Percentiles rank a stretch among this genome's conserved stretches.
These are phyloP conservation scores for Plantago major DNA, from an alignment of 257 asterid genomes.

Conservation along the genomic window DNA sequence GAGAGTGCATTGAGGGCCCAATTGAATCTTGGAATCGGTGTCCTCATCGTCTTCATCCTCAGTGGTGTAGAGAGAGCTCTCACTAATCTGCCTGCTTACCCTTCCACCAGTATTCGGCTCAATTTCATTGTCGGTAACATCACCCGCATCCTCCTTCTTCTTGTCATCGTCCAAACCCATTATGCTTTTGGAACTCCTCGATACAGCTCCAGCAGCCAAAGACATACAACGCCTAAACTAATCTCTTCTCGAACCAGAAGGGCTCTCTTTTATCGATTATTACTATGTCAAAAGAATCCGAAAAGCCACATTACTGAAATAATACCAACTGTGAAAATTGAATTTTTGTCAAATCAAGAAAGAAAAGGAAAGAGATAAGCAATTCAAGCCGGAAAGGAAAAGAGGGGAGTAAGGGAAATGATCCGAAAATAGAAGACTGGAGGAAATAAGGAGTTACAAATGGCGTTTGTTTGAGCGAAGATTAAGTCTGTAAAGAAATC, in stretches of 20 bases:
- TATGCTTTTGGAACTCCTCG: constrained; percentile 57
- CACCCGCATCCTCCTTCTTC: constrained; percentile 30
- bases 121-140: constrained; percentile 37
- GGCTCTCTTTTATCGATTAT: constrained; percentile 11
- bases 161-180: constrained; percentile 74
- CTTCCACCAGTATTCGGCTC: constrained; percentile 37
- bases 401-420: constrained; percentile 19
- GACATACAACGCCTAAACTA: constrained; percentile 37
- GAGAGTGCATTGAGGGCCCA: constrained; percentile 94
- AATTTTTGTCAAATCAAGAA: background rate
- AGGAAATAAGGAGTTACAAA: constrained; percentile 36
- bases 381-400: constrained; percentile 39
- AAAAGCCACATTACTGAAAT: constrained; percentile 20
- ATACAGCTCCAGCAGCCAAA: constrained; percentile 63
- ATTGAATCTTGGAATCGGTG: constrained; percentile 48
- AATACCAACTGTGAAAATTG: background rate
- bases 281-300: constrained; percentile 5
- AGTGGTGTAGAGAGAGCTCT: constrained; percentile 55
- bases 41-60: constrained; percentile 93
- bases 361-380: constrained; percentile 19
- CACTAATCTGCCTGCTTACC: constrained; percentile 67
- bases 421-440: constrained; percentile 17
- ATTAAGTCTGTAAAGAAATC: constrained; percentile 30
- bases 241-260: background rate
- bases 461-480: constrained; percentile 25